These are phyloP conservation scores for Aspergillus sp. DNA, from an alignment of 2,329 filamentous ascomycete genomes.

Conservation along the genomic window DNA sequence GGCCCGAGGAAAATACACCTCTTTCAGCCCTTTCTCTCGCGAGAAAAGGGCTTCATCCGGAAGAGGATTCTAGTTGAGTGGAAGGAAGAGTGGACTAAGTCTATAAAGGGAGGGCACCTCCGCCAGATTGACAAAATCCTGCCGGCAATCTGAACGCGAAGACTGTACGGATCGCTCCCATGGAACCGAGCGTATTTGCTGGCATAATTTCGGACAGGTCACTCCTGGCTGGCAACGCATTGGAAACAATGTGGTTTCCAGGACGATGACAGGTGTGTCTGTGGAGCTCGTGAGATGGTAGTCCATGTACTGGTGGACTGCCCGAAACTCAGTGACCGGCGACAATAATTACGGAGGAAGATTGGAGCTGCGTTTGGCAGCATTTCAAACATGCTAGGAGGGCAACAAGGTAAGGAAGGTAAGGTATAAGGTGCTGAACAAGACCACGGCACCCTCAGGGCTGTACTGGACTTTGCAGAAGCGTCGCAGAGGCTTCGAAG, in stretches of 20 bases:
- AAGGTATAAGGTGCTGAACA: background rate
- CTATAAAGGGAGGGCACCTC: slow-evolving; percentile 14
- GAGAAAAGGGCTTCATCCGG: slow-evolving; percentile 13
- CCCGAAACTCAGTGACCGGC: slow-evolving; percentile 17
- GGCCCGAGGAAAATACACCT: slow-evolving; percentile 4
- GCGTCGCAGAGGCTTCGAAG: too few relatives aligned
- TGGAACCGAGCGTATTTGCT: slow-evolving; percentile 22
- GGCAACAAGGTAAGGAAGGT: slow-evolving; percentile 14
- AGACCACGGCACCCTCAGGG: background rate
- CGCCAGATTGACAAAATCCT: slow-evolving; percentile 14
- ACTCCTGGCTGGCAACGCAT: slow-evolving; percentile 25
- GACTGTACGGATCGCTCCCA: slow-evolving; percentile 20
- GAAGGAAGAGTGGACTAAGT: slow-evolving; percentile 15
- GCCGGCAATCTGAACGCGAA: slow-evolving; percentile 7
- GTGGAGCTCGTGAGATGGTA: slow-evolving; percentile 23
- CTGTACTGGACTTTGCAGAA: slow-evolving; percentile 11
- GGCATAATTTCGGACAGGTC: slow-evolving; percentile 22
- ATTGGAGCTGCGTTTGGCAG: slow-evolving; percentile 23
- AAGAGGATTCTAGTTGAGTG: slow-evolving; percentile 1
- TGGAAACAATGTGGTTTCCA: slow-evolving; percentile 11
- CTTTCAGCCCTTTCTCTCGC: slow-evolving; percentile 15
- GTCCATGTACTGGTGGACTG: slow-evolving; percentile 23
- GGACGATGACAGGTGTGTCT: slow-evolving; percentile 21
- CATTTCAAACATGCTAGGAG: slow-evolving; percentile 25
- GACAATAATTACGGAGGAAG: slow-evolving; percentile 4